Percentiles rank a stretch among this genome's conserved stretches.
Evolutionary conservation across 306 rosid species (phyloP).

Genomic region (Trifolium repens): DNA sequence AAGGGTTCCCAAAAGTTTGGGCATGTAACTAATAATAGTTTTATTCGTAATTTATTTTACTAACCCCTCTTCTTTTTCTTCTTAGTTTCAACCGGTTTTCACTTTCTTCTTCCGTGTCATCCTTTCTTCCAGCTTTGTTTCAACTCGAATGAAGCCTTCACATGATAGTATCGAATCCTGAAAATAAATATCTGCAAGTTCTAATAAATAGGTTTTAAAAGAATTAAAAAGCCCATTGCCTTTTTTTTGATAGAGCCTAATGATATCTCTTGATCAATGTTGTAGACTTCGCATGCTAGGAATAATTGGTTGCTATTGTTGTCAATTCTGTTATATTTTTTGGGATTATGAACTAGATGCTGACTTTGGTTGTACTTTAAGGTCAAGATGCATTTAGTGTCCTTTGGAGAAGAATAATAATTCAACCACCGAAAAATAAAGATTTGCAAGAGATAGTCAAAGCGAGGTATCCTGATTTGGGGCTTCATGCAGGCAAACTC

Average conservation of each 20-base stretch:
- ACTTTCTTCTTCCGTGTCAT: too few relatives aligned
- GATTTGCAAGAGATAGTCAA: slow-evolving; percentile 71
- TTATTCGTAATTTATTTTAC: too few relatives aligned
- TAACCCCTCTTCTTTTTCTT: too few relatives aligned
- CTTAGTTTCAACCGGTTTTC: too few relatives aligned
- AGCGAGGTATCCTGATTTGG: slow-evolving; percentile 62
- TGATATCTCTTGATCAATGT: neutral
- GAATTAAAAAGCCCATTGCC: neutral
- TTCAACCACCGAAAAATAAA: slow-evolving; percentile 59
- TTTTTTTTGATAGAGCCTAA: neutral
- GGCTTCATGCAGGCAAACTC: slow-evolving; percentile 56
- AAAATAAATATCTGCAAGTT: neutral
- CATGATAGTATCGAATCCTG: neutral
- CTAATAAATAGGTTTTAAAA: neutral
- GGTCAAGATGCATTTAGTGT: slow-evolving; percentile 66
- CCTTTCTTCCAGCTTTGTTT: too few relatives aligned
- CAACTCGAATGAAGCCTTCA: neutral
- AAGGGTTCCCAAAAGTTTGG: too few relatives aligned
- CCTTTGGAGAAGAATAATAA: slow-evolving; percentile 84
- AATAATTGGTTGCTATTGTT: neutral
- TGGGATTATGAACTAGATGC: slow-evolving; percentile 7
- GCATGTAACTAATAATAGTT: too few relatives aligned
- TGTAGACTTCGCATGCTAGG: neutral
- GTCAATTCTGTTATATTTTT: neutral
- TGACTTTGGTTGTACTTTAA: slow-evolving; percentile 42